Evolutionary conservation across 768 basidiomycete species (phyloP).

Genomic region (Neoboletus magnificus): DNA sequence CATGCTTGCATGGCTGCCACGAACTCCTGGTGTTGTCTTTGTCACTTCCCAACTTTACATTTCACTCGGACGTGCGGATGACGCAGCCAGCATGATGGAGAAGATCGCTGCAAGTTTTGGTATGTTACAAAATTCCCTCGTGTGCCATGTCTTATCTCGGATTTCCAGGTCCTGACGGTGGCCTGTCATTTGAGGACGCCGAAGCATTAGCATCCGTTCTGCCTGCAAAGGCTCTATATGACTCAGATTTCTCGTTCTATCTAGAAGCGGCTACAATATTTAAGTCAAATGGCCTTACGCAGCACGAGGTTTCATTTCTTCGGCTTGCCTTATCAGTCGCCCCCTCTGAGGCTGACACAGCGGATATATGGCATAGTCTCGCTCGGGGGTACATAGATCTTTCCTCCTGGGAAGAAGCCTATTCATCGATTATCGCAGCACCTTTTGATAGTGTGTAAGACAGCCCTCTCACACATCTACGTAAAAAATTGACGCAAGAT

Average conservation of each 20-base stretch:
- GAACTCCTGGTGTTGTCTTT: constrained; percentile 73
- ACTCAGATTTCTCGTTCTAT: constrained; percentile 73
- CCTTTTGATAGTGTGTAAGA: constrained; percentile 81
- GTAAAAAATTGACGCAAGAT: constrained; percentile 6
- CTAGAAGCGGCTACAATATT: constrained; percentile 74
- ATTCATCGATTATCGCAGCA: constrained; percentile 67
- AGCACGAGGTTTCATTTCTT: constrained; percentile 70
- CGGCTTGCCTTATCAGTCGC: constrained; percentile 77
- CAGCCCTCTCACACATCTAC: constrained; percentile 4
- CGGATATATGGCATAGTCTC: constrained; percentile 75
- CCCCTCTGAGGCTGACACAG: constrained; percentile 48
- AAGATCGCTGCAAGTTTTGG: constrained; percentile 74
- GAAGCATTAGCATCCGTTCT: constrained; percentile 61
- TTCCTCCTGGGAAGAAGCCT: constrained; percentile 83
- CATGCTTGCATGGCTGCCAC: constrained; percentile 73
- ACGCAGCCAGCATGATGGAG: constrained; percentile 70
- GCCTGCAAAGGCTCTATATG: constrained; percentile 52
- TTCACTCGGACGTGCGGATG: constrained; percentile 62
- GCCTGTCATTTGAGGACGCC: constrained; percentile 55
- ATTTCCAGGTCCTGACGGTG: constrained; percentile 44
- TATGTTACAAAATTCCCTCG: constrained; percentile 35
- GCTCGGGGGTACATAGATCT: constrained; percentile 74
- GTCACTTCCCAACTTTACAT: constrained; percentile 68
- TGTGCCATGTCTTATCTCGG: background rate
- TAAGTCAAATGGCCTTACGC: constrained; percentile 51